Conservation (phyloP, 1,139 yeast genomes). For the Kodamaea ohmeri region DNA sequence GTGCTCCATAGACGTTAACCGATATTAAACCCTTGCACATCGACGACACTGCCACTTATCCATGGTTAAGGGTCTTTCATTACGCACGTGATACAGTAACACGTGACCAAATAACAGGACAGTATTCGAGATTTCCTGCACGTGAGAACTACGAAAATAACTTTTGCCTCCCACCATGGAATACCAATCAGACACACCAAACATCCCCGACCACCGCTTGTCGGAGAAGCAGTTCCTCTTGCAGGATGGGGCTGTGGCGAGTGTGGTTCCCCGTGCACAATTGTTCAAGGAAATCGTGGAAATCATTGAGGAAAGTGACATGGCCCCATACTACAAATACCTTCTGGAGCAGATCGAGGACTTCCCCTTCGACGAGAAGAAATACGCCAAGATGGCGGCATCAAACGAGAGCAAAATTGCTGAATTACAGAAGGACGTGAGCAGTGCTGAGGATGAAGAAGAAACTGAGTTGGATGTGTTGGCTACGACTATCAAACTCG, state of each 20-base stretch:
- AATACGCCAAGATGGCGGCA: slow-evolving; percentile 50
- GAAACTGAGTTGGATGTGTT: slow-evolving; percentile 87
- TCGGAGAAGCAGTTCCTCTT: slow-evolving; percentile 76
- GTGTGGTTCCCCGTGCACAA: slow-evolving; percentile 18
- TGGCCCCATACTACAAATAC: slow-evolving; percentile 85
- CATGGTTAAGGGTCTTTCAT: no score
- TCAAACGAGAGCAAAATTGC: slow-evolving; percentile 56
- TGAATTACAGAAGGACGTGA: slow-evolving; percentile 60
- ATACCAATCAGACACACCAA: slow-evolving; percentile 48
- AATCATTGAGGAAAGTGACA: slow-evolving; percentile 55
- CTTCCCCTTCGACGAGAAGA: slow-evolving; percentile 55
- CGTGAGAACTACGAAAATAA: no score
- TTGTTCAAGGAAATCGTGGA: slow-evolving; percentile 48
- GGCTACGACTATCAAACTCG: slow-evolving; percentile 74
- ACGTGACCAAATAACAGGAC: no score
- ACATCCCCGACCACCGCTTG: slow-evolving; percentile 76
- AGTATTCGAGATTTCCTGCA: background rate
- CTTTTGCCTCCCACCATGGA: slow-evolving; percentile 24
- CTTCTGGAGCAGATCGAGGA: slow-evolving; percentile 51
- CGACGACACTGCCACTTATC: no score
- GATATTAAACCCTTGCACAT: no score
- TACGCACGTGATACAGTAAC: background rate
- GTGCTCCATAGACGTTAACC: no score
- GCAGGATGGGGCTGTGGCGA: slow-evolving; percentile 21
- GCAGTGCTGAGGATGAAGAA: slow-evolving; percentile 78